A percentile compares a stretch with the other conserved stretches of the same genome.
phyloP scores from a whole-genome alignment of 1,284 basidiomycete genomes.

The Athelia psychrophila region DNA sequence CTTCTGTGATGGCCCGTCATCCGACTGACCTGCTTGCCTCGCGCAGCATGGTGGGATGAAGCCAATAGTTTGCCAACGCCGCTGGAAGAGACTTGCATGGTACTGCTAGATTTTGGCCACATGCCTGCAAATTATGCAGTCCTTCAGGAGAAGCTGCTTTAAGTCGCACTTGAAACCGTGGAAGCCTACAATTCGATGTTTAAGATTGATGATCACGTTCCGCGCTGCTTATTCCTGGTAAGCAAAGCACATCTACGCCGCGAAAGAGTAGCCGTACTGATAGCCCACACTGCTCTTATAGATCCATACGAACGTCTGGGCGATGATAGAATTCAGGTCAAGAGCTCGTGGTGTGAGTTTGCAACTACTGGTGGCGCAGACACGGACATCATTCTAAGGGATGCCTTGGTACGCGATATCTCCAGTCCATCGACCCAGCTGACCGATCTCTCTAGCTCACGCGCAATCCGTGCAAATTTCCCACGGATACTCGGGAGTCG shows the following conservation, averaged over 20 bases:
- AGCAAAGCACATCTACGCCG: slow-evolving; percentile 29
- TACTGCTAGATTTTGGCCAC: slow-evolving; percentile 45
- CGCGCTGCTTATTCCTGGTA: slow-evolving; percentile 44
- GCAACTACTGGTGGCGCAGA: slow-evolving; percentile 33
- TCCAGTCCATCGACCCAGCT: neutral
- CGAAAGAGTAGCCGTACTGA: slow-evolving; percentile 1
- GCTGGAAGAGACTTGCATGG: slow-evolving; percentile 49
- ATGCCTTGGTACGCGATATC: slow-evolving; percentile 29
- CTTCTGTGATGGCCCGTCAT: neutral
- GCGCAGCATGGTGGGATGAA: slow-evolving; percentile 33
- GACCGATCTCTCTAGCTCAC: slow-evolving; percentile 26
- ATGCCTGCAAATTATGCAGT: slow-evolving; percentile 36
- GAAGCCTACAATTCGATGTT: slow-evolving; percentile 32
- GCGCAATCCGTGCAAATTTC: slow-evolving; percentile 52
- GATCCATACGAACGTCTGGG: slow-evolving; percentile 41
- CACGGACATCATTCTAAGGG: slow-evolving; percentile 40
- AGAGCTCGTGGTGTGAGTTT: slow-evolving; percentile 34
- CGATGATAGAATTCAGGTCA: slow-evolving; percentile 40
- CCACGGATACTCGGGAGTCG: slow-evolving; percentile 53
- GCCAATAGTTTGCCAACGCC: slow-evolving; percentile 46
- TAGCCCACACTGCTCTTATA: slow-evolving; percentile 16
- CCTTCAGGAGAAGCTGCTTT: slow-evolving; percentile 41
- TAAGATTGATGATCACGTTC: slow-evolving; percentile 43
- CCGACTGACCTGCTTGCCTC: slow-evolving; percentile 2
- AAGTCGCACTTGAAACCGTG: slow-evolving; percentile 35